Evolutionary conservation across 345 rosid species (phyloP), one percentile per base, ranked within the genome.

Genomic region (Aquilaria yunnanensis): DNA sequence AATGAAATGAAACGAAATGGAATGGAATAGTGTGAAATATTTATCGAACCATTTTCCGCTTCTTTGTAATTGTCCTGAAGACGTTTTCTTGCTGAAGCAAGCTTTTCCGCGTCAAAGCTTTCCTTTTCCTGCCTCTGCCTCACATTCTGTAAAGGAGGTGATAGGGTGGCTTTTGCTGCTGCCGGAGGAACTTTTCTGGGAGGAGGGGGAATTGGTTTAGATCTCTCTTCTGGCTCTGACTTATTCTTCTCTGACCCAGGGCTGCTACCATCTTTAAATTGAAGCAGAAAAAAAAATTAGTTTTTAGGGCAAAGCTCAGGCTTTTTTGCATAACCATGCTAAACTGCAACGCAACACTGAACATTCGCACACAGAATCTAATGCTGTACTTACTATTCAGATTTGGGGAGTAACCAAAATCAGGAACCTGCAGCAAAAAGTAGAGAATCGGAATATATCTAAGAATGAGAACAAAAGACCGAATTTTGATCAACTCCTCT

Each of bases 41-140:
- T 62, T 37, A 9, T 32, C 82, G 53, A 74, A 95, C 97, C 99
- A 73, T 94, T 94, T 79, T 81, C 96, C 9, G 85, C 99, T 82
- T 87, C 87, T 69, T 81, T 87, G 74, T 95, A 95, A 72, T 71
- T 95, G 34, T 68, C 93, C 55, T 88, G 99, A 74, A 95, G 97
- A 76, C 97, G 75, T 74, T 79, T 95, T 16, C 90, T 74, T 6
- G 94, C 96, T 31, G 87, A 75, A 71, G 85, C 89, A 47, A 88
- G 78, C 75, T 60, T 85, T 12, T 81, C 87, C 7, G 88, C 55
- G 73, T 91, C 91, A 51, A 83, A 78, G 54, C 70, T 67, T 56
- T 78, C 86, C 60, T 77, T 83, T 47, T 77, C 94, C 59, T 88
- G 89, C 68, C 77, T 86, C 53, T 74, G 86, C 73, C 91, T 85